Evolutionary conservation across 768 basidiomycete species (phyloP).

Genomic region (Calocera cornea): DNA sequence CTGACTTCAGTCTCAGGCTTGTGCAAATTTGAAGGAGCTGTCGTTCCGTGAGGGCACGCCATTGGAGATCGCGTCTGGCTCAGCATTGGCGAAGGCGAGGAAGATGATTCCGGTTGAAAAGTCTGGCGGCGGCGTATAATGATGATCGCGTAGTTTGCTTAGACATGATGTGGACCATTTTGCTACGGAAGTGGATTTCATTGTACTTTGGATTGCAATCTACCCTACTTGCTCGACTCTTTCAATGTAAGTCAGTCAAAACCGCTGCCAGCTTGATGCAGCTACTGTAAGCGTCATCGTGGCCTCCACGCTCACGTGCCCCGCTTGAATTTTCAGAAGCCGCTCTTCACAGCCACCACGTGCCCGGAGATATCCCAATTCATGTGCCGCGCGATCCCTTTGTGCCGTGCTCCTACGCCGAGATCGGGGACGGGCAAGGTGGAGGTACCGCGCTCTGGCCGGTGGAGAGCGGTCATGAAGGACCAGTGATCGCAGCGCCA

Average conservation of each 20-base stretch:
- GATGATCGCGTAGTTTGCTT: background rate
- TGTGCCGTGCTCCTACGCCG: no score
- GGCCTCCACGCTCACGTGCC: no score
- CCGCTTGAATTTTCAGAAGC: no score
- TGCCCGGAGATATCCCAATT: no score
- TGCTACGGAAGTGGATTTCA: background rate
- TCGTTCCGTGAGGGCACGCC: constrained; percentile 32
- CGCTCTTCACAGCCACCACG: no score
- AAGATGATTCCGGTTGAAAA: constrained; percentile 41
- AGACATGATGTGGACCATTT: background rate
- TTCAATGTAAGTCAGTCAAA: background rate
- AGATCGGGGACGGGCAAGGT: no score
- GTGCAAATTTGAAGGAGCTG: constrained; percentile 58
- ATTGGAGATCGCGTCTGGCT: constrained; percentile 15
- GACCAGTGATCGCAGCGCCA: no score
- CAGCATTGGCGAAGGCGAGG: constrained; percentile 21
- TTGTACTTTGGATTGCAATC: background rate
- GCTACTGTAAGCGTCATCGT: no score
- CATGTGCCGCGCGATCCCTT: no score
- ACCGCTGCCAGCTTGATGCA: no score
- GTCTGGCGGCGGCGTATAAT: constrained; percentile 39
- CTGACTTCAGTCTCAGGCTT: constrained; percentile 36
- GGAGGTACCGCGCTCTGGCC: no score
- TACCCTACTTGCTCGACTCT: background rate
- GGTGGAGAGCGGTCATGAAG: no score